These are phyloP conservation scores for Penicillium sp. DNA, from an alignment of 2,329 filamentous ascomycete genomes.

Conservation along the genomic window DNA sequence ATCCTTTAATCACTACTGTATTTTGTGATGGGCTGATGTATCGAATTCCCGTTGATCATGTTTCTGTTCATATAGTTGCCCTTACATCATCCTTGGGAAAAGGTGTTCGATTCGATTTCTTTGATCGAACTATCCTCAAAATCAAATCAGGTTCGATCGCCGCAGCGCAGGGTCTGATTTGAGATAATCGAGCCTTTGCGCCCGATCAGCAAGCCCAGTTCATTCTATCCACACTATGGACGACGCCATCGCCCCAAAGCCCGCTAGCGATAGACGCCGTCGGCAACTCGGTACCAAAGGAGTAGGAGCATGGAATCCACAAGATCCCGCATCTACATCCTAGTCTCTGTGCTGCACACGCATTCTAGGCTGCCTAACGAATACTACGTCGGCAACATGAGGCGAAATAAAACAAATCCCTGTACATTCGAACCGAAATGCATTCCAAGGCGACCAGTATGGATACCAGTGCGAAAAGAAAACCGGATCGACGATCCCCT, in stretches of 20 bases:
- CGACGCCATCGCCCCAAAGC: slow-evolving; percentile 8
- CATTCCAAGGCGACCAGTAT: background rate
- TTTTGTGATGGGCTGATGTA: slow-evolving; percentile 10
- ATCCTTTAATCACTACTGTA: too few species aligned
- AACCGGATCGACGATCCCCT: background rate
- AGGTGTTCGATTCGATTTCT: background rate
- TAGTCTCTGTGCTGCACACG: background rate
- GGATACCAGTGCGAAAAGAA: background rate
- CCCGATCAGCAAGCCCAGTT: background rate
- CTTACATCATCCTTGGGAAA: background rate
- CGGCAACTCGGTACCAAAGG: slow-evolving; percentile 6
- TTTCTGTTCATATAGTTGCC: slow-evolving; percentile 1
- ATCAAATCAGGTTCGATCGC: background rate
- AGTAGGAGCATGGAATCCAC: background rate
- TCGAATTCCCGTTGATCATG: slow-evolving; percentile 8
- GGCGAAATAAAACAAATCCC: background rate
- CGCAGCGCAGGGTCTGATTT: background rate
- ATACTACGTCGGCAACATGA: slow-evolving; percentile 1
- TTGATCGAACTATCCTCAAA: background rate
- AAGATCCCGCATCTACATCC: background rate
- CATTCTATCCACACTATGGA: slow-evolving; percentile 1
- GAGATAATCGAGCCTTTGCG: background rate
- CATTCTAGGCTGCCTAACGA: background rate
- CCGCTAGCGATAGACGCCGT: slow-evolving; percentile 20
- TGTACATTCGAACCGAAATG: background rate